These are phyloP conservation scores for Alternaria rosae DNA, from an alignment of 2,329 filamentous ascomycete genomes.

Conservation along the genomic window DNA sequence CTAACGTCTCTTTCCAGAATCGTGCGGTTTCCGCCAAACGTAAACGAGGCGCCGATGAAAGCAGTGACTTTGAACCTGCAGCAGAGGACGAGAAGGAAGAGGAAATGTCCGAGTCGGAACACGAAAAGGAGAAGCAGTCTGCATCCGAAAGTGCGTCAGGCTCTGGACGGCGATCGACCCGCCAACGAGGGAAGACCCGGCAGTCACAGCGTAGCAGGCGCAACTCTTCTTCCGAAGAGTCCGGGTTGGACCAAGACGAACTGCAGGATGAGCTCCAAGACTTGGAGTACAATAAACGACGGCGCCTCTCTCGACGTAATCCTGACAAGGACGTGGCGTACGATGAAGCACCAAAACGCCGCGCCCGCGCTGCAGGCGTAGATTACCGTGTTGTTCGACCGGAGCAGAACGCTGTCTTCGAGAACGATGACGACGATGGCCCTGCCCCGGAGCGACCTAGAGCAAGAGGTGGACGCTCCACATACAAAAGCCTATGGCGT, in stretches of 20 bases:
- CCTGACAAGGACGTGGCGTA: constrained; percentile 56
- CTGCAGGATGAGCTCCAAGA: constrained; percentile 60
- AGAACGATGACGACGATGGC: constrained; percentile 75
- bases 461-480: constrained; percentile 62
- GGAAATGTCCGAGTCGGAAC: constrained; percentile 61
- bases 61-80: constrained; percentile 69
- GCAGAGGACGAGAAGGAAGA: constrained; percentile 64
- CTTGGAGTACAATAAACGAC: constrained; percentile 59
- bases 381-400: constrained; percentile 88
- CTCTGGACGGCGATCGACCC: constrained; percentile 59
- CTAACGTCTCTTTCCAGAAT: constrained; percentile 29
- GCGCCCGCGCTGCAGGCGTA: constrained; percentile 69
- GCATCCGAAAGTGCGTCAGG: constrained; percentile 48
- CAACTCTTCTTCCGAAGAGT: constrained; percentile 57
- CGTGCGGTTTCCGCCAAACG: constrained; percentile 43
- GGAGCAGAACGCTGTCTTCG: constrained; percentile 72
- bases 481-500: constrained; percentile 81
- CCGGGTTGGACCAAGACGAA: constrained; percentile 50
- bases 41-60: constrained; percentile 59
- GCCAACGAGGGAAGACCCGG: constrained; percentile 57
- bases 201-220: constrained; percentile 57
- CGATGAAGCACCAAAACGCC: constrained; percentile 67
- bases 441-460: constrained; percentile 74
- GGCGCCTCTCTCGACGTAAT: constrained; percentile 40
- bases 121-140: constrained; percentile 52